These are phyloP conservation scores for Monosporozyma siamensis DNA, from an alignment of 805 yeast species.

Conservation along the genomic window DNA sequence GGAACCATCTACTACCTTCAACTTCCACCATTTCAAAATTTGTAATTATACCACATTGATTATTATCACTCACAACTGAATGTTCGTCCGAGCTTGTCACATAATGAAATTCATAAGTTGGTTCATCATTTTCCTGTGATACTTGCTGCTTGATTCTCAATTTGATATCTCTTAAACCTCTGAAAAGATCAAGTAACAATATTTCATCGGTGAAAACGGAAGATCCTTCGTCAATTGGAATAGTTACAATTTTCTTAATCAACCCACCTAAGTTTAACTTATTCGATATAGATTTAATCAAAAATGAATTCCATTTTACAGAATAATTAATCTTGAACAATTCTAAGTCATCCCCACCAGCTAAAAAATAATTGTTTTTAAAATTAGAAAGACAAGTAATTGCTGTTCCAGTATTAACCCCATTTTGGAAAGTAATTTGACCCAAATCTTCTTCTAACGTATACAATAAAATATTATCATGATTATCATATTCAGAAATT, in stretches of 20 bases:
- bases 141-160: background rate
- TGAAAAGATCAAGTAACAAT: constrained; percentile 8
- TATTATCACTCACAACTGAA: constrained; percentile 1
- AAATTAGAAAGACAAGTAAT: constrained; percentile 23
- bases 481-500: constrained; percentile 22
- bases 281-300: constrained; percentile 20
- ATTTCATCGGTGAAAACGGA: too few species aligned
- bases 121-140: background rate
- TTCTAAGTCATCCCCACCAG: constrained; percentile 26
- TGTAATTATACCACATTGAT: constrained; percentile 3
- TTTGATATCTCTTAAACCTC: constrained; percentile 13
- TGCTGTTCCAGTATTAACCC: constrained; percentile 14
- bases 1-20: constrained; percentile 4
- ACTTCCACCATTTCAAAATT: background rate
- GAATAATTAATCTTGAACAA: constrained; percentile 29
- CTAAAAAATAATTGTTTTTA: constrained; percentile 23
- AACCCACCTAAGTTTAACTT: constrained; percentile 11
- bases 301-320: constrained; percentile 29
- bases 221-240: too few species aligned
- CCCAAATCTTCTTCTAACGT: constrained; percentile 31
- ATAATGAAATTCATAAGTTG: constrained; percentile 1
- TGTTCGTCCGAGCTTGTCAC: constrained; percentile 1
- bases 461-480: constrained; percentile 28
- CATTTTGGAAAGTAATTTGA: constrained; percentile 20
- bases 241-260: constrained; percentile 6